Evolutionary conservation across 345 rosid species (phyloP), one percentile per base, ranked within the genome.

Genomic region (Zanthoxylum bungeanum): DNA sequence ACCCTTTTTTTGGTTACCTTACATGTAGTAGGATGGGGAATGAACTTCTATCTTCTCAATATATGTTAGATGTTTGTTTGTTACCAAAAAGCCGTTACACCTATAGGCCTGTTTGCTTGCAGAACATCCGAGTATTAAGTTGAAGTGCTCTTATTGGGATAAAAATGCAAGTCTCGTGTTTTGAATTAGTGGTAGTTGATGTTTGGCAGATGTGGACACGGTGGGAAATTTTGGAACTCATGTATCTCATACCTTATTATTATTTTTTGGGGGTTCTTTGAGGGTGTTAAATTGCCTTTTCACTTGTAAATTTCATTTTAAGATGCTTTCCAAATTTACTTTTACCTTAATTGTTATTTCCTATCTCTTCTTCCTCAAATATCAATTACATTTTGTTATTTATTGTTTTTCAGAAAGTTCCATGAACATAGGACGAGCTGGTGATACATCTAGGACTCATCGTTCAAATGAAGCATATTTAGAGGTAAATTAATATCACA

Each of bases 381-480:
- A 62, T 25, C 40, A 40, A 49, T 70, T 52, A 22, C 14, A 50
- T 42, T 53, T 42, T 77, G 31, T 27, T 47, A 61, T 47, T 56
- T 52, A 44, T 21, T 78, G 39, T 60, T 60, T 72, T 68, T 78
- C 82, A 84, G 93, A 83, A 79, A 80, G 79, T 81, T 42, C 61
- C 2, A 37, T 76, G 69, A 73, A 76, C 57, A 73, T 68, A 21
- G 85, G 75, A 47, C 67, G 55, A 25, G 47, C 37, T 72, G 44
- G 67, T 59, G 65, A 60, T 68, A 46, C 50, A 2, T 25, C 46
- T 39, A 61, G 69, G 55, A 66, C 52, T 63, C 68, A 44, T 56
- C 73, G 16, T n/a, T 73, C 81, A 59, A 77, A 74, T 47, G 75
- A 72, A 51, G 50, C 57, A 70, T 72, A 60, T 64, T 82, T 81